Percentiles rank a stretch among this genome's conserved stretches.
Conservation (phyloP, 2,329 filamentous ascomycete species). For the Cladophialophora immunda region DNA sequence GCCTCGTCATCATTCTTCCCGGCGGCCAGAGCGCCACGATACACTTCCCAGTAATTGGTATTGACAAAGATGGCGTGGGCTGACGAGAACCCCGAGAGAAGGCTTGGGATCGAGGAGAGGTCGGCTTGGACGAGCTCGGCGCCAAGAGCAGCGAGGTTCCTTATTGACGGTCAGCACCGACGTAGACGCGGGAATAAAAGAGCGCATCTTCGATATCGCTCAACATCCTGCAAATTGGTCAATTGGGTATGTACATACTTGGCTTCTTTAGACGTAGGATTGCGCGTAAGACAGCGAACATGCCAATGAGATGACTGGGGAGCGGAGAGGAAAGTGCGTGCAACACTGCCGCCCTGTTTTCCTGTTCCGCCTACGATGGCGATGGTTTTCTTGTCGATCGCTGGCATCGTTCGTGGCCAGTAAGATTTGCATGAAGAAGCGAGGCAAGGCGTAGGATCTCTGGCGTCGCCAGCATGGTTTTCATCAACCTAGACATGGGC, state of each 20-base stretch:
- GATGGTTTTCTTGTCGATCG: conserved; percentile 22
- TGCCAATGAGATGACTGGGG: conserved; percentile 21
- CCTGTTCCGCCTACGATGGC: conserved; percentile 27
- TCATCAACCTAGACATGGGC: not conserved
- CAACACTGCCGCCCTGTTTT: conserved; percentile 23
- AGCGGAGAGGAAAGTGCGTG: conserved; percentile 23
- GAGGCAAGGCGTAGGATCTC: no score
- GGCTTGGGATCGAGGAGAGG: conserved; percentile 19
- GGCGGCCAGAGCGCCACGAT: conserved; percentile 2
- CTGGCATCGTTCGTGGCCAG: conserved; percentile 2
- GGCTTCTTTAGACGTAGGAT: conserved; percentile 26
- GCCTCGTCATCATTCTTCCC: conserved; percentile 12
- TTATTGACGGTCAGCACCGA: conserved; percentile 9
- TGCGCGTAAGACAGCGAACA: conserved; percentile 28
- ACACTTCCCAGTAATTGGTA: conserved; percentile 25
- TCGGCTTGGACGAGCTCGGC: conserved; percentile 27
- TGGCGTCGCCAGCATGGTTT: not conserved
- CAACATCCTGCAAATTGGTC: not conserved
- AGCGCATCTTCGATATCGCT: not conserved
- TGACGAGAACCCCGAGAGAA: conserved; percentile 10
- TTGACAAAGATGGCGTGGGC: conserved; percentile 25
- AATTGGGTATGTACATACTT: conserved; percentile 11
- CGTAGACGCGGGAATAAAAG: not conserved
- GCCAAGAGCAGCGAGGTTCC: conserved; percentile 18
- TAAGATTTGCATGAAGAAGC: not conserved